Base-by-base conservation (phyloP, 2,329 filamentous ascomycete genomes). In the Beauveria medogensis region DNA sequence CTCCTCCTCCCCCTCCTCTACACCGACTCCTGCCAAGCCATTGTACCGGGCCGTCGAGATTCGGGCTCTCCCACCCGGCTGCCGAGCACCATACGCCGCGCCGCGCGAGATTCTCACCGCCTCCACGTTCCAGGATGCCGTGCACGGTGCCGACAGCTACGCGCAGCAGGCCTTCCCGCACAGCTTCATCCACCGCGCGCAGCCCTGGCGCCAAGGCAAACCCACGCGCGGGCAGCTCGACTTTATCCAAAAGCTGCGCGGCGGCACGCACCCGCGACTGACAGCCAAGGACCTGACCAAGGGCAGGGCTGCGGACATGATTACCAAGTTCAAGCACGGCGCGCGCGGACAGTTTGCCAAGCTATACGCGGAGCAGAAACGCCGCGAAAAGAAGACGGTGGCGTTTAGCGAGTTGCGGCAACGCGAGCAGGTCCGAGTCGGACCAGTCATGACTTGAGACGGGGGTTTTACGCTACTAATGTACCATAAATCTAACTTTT, bases 241-340 rank as follows among this genome's bases (percentile, higher is more conserved):
- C 41, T 87, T 89, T 60, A 72, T 94, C 58, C 91, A 92, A 69
- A 88, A 85, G 68, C 68, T 87, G 3, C 79, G 87, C 9, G 74
- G 74, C 1, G 75, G 82, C 59, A 75, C 34, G 81, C 57, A 64
- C 66, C 78, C 76, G 85, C 30, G 76, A 81, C 58, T 69, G 80
- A 75, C 1, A 7, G 66, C 74, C 0, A 74, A 75, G 0, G 80
- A 86, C 30, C 68, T 96, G 62, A 92, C 83, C 16, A 94, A 92
- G 69, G 93, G 93, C 8, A 85, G 85, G 70, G 92, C 92, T 5
- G 82, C 82, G 5, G 92, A 97, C 71, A 92, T 96, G 88, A 96
- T 97, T 65, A 95, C 91, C 8, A 95, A 96, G 73, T 70, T 96
- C 63, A 93, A 88, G 72, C 89, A 94, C 70, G 93, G 93, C 0